Percentiles rank a stretch among this genome's conserved stretches.
phyloP scores from a whole-genome alignment of 208 protist species.

The Balamuthia mandrillaris region DNA sequence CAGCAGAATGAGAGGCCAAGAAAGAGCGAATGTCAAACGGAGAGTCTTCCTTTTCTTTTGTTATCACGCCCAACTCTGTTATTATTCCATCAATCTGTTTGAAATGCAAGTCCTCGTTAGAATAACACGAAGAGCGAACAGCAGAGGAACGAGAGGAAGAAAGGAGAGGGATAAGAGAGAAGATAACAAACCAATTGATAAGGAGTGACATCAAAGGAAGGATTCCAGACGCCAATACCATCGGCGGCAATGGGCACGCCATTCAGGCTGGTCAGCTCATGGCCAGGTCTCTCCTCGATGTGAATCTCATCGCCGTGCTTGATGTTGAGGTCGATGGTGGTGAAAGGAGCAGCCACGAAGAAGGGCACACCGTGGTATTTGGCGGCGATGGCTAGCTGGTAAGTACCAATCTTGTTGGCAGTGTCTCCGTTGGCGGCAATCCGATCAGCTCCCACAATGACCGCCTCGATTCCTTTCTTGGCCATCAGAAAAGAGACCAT shows the following conservation, averaged over 20 bases:
- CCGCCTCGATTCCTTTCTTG: no score
- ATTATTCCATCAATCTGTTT: conserved; percentile 80
- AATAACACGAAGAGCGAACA: no score
- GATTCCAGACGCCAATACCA: conserved; percentile 88
- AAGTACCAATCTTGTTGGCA: conserved; percentile 70
- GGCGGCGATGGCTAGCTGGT: conserved; percentile 54
- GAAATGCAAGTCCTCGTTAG: no score
- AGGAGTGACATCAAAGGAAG: conserved; percentile 94
- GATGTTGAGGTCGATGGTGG: conserved; percentile 71
- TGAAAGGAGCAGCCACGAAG: conserved; percentile 52
- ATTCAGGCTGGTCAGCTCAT: conserved; percentile 81
- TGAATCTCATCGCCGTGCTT: conserved; percentile 76
- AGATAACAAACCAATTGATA: no score
- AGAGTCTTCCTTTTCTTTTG: neutral
- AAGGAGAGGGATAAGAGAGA: no score
- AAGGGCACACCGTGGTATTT: conserved; percentile 59
- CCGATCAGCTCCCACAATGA: conserved; percentile 57
- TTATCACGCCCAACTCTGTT: conserved; percentile 56
- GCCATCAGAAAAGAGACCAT: conserved; percentile 65
- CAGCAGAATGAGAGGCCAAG: no score
- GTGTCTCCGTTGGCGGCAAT: conserved; percentile 59
- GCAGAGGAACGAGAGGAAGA: no score
- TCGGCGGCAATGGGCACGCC: conserved; percentile 74
- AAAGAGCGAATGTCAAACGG: no score
- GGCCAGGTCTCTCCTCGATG: conserved; percentile 82